Conservation (phyloP, 208 protist species). For the Crithidia brevicula region DNA sequence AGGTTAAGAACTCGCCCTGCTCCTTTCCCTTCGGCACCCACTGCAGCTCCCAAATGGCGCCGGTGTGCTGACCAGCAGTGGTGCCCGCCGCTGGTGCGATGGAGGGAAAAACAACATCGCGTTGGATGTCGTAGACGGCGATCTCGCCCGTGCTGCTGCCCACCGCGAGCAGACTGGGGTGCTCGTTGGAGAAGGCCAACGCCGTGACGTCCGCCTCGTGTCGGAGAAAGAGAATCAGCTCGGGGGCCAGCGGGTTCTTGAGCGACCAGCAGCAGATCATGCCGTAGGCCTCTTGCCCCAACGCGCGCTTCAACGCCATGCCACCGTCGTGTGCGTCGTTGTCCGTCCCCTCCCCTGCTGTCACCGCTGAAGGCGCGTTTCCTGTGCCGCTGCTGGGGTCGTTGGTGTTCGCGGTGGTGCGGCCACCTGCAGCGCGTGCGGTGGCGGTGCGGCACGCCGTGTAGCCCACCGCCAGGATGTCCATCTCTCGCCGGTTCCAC, state of each 20-base stretch:
- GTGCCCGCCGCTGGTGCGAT: conserved; percentile 62
- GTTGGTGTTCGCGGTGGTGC: not conserved
- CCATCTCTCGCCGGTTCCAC: conserved; percentile 91
- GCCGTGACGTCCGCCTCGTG: conserved; percentile 87
- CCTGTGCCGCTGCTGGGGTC: not conserved
- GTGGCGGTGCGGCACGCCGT: conserved; percentile 23
- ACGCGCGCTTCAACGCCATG: conserved; percentile 14
- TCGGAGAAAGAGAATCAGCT: conserved; percentile 85
- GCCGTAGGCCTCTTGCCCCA: conserved; percentile 50
- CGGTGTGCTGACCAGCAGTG: conserved; percentile 90
- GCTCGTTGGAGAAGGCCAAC: conserved; percentile 91
- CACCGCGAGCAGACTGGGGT: conserved; percentile 93
- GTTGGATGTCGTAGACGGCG: conserved; percentile 94
- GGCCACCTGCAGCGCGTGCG: not conserved
- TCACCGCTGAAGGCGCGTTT: not conserved
- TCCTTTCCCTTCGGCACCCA: conserved; percentile 93
- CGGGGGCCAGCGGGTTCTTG: conserved; percentile 94
- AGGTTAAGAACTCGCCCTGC: conserved; percentile 93
- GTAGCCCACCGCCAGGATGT: conserved; percentile 81
- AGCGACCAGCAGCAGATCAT: conserved; percentile 97
- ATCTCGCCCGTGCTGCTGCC: conserved; percentile 94
- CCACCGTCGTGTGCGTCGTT: not conserved
- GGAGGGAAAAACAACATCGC: conserved; percentile 67
- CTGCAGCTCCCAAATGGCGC: conserved; percentile 94
- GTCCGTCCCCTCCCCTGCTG: conserved; percentile 3